These are phyloP conservation scores for Aspergillus hancockii DNA, from an alignment of 495 filamentous ascomycete species.

Conservation along the genomic window DNA sequence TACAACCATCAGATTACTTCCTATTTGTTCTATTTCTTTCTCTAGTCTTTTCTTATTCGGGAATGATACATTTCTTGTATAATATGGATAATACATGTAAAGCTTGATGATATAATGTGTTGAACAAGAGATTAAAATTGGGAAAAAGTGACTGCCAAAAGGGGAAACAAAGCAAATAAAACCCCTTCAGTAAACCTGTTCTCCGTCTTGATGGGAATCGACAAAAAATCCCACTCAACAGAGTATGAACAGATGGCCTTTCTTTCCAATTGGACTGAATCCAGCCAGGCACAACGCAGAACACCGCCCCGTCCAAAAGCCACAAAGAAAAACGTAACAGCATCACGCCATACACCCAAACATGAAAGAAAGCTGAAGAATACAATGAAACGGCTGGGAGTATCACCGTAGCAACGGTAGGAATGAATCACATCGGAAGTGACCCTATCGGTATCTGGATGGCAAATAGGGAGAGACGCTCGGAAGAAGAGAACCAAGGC, in stretches of 20 bases:
- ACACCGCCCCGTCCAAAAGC: conserved; percentile 19
- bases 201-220: not conserved
- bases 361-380: conserved; percentile 1
- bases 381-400: conserved; percentile 1
- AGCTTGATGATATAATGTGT: not conserved
- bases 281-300: conserved; percentile 14
- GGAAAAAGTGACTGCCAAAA: not conserved
- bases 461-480: not conserved
- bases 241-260: conserved; percentile 1
- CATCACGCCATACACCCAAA: conserved; percentile 23
- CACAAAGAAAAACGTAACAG: conserved; percentile 15
- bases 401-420: not conserved
- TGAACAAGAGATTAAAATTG: not conserved
- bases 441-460: conserved; percentile 1
- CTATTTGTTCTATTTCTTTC: not conserved
- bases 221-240: conserved; percentile 1
- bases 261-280: not conserved
- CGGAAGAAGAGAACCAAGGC: not conserved
- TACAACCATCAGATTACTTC: not conserved
- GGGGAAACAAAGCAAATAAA: not conserved
- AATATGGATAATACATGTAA: not conserved
- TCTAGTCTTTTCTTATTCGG: not conserved
- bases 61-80: not conserved
- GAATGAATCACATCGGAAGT: conserved; percentile 2
- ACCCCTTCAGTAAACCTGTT: not conserved